These are phyloP conservation scores for Auricularia sp. DNA, from an alignment of 768 basidiomycete species.

Conservation along the genomic window DNA sequence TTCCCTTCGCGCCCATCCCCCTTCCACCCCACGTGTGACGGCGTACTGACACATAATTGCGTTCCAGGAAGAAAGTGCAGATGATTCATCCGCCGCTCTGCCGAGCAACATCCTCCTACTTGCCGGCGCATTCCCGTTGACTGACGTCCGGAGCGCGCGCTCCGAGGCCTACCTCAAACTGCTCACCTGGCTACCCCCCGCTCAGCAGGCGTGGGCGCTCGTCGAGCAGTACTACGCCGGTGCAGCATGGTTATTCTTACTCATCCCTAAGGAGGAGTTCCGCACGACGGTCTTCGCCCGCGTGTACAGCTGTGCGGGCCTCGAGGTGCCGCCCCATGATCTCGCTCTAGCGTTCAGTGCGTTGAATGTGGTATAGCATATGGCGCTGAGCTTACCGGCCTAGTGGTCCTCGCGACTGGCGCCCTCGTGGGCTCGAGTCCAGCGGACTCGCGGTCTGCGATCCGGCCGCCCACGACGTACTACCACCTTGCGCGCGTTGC, in stretches of 20 bases:
- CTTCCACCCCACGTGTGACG: too few species aligned
- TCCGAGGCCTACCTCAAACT: background rate
- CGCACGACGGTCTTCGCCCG: background rate
- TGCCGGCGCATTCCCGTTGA: background rate
- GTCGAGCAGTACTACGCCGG: background rate
- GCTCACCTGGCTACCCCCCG: background rate
- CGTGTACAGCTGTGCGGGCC: background rate
- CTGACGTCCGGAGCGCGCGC: background rate
- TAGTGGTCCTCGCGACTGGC: too few species aligned
- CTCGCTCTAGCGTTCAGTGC: background rate
- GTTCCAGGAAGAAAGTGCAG: background rate
- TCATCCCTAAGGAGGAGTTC: background rate
- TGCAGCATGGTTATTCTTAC: background rate
- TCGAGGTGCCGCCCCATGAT: background rate
- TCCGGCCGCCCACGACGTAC: too few species aligned
- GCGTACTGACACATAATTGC: too few species aligned
- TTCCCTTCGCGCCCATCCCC: too few species aligned
- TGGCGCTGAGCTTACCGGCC: too few species aligned
- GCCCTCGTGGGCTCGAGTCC: too few species aligned
- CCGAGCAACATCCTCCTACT: background rate
- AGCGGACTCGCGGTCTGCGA: too few species aligned
- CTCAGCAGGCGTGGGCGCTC: background rate
- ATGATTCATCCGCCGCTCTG: background rate
- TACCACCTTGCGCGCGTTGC: too few species aligned
- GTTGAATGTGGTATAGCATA: background rate